Conservation (phyloP, 2,329 filamentous ascomycete genomes). For the Pseudogymnoascus sp. region DNA sequence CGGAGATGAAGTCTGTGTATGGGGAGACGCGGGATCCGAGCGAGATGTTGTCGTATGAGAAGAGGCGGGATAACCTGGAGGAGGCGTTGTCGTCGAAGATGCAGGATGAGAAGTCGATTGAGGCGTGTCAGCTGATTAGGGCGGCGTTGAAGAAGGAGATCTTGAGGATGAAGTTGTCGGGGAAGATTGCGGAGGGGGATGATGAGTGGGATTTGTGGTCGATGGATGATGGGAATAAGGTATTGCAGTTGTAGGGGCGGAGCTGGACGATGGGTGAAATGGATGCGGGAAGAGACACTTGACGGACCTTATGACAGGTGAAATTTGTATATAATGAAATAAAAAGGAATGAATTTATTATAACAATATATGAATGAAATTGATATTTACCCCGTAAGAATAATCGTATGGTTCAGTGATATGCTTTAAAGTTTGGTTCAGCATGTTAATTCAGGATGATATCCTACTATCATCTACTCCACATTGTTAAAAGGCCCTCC, state of each 20-base stretch:
- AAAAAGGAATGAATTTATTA: background rate
- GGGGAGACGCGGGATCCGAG: background rate
- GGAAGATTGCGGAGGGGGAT: conserved; percentile 3
- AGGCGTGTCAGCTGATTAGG: conserved; percentile 1
- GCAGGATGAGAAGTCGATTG: background rate
- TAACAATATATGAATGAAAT: background rate
- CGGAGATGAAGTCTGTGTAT: background rate
- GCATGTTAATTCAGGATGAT: background rate
- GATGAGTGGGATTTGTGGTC: conserved; percentile 6
- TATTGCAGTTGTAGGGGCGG: background rate
- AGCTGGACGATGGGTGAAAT: background rate
- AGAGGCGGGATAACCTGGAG: background rate
- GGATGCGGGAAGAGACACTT: no score
- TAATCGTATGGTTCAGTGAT: background rate
- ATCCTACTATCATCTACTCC: background rate
- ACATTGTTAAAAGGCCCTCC: background rate
- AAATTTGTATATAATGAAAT: background rate
- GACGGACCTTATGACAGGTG: no score
- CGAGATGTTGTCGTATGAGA: background rate
- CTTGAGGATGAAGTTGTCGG: background rate
- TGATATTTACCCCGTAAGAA: background rate
- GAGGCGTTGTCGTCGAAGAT: background rate
- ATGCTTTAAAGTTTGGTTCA: background rate
- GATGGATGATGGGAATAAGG: background rate
- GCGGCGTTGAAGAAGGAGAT: conserved; percentile 4